Conservation (phyloP, 352 stramenopile genomes). For the Globisporangium mamillatum region DNA sequence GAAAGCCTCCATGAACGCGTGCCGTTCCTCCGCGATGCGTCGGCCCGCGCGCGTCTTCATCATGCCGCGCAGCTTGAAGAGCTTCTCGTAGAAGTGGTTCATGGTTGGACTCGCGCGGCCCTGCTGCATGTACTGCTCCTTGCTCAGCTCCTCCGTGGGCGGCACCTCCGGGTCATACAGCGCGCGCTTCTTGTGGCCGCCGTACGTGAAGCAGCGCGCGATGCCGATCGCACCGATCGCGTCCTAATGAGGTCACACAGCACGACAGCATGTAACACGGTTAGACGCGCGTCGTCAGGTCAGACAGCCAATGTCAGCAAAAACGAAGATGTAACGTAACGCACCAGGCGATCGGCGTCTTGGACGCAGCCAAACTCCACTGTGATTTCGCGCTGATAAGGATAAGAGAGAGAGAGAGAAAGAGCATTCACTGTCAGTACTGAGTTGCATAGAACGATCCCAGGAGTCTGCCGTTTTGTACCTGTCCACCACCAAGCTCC, state of each 20-base stretch:
- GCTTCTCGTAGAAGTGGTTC: too few relatives aligned
- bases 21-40: too few relatives aligned
- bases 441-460: background rate
- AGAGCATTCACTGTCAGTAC: background rate
- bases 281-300: background rate
- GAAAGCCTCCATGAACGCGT: too few relatives aligned
- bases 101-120: slow-evolving; percentile 68
- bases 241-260: slow-evolving; percentile 35
- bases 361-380: slow-evolving; percentile 87
- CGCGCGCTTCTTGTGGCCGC: slow-evolving; percentile 76
- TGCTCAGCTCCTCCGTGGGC: slow-evolving; percentile 55
- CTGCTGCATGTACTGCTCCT: slow-evolving; percentile 80
- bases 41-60: too few relatives aligned
- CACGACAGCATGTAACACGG: background rate
- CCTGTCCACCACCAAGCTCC: slow-evolving; percentile 42
- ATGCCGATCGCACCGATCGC: slow-evolving; percentile 90
- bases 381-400: slow-evolving; percentile 15
- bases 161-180: slow-evolving; percentile 74
- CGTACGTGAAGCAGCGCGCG: slow-evolving; percentile 89
- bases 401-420: background rate
- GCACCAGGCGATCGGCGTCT: slow-evolving; percentile 83
- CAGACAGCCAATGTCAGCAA: too few relatives aligned
- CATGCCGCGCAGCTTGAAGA: too few relatives aligned
- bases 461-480: background rate
- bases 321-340: background rate